Percentiles rank a stretch among this genome's conserved stretches.
Conservation (phyloP, 441 rosid species). For the Syzygium malaccense region DNA sequence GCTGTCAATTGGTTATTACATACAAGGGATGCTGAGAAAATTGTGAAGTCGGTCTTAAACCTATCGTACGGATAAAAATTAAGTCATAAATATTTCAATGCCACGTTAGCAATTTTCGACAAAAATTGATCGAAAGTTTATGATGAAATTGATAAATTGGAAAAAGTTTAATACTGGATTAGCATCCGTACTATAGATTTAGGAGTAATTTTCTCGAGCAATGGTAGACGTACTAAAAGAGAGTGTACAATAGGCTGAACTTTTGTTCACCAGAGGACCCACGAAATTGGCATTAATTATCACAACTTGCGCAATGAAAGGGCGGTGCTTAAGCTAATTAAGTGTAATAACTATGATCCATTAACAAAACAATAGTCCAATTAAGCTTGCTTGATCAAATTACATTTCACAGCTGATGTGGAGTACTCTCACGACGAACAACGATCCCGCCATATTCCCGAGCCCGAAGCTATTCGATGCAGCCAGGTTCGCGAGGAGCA, state of each 20-base stretch:
- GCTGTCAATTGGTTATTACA: not conserved
- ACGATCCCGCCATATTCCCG: not conserved
- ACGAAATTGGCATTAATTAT: not conserved
- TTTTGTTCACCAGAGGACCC: not conserved
- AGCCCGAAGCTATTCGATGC: not conserved
- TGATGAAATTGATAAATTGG: accelerated
- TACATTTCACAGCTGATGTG: not conserved
- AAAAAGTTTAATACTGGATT: not conserved
- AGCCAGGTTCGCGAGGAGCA: not conserved
- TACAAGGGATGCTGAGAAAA: not conserved
- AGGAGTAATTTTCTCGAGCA: not conserved
- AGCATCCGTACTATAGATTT: accelerated
- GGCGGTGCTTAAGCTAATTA: not conserved
- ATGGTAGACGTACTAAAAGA: not conserved
- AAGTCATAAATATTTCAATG: too few relatives aligned
- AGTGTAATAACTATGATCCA: not conserved
- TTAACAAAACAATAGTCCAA: not conserved
- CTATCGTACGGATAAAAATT: too few relatives aligned
- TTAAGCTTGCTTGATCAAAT: not conserved
- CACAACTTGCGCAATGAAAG: not conserved
- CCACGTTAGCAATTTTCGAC: accelerated
- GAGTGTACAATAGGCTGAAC: not conserved
- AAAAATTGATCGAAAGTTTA: not conserved
- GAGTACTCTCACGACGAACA: not conserved
- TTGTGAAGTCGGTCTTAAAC: too few relatives aligned